Evolutionary conservation across 208 protist species (phyloP), one percentile per base, ranked within the genome.

Genomic region (Trypanosoma brucei): DNA sequence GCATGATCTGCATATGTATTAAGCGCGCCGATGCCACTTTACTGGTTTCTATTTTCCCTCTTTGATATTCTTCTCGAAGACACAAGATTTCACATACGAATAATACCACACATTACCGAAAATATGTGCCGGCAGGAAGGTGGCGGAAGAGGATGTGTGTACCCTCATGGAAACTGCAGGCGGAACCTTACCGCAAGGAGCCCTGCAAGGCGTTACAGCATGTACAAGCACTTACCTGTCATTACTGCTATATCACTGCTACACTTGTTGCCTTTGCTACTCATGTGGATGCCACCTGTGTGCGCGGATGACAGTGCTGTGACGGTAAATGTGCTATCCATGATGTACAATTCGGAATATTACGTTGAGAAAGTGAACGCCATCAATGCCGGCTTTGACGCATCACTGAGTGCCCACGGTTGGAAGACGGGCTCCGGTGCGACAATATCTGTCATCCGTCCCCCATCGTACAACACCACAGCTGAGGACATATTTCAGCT

Each of bases 341-440:
- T 46, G 8, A 46, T 46, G 42, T 46, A 46, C 0, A 11, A 46
- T 11, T 0, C 11, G 8, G 6, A 6, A 40, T 6, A 34, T 42
- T 9, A 33, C 13, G 31, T 36, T 6, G 31, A 40, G 6, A 33
- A 40, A 13, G 13, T 58, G 30, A 42, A 58, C 9, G 50, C 50
- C 50, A 54, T 54, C 31, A 54, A n/a, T 31, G 50, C 50, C 31
- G 50, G 50, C 50, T 54, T 54, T n/a, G 31, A 54, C n/a, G 50
- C 50, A 5, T 54, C 50, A 54, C 6, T 35, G 31, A 54, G 31
- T n/a, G 50, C 11, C 11, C 50, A 8, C 22, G 11, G 50, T n/a
- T 34, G 31, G 31, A 54, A 34, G n/a, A 34, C 31, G 50, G 8
- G 11, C 11, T 35, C 22, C 50, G 11, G 7, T 6, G 31, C 22